Conservation (phyloP, 805 yeast species). For the Citeromyces nyonsensis region DNA sequence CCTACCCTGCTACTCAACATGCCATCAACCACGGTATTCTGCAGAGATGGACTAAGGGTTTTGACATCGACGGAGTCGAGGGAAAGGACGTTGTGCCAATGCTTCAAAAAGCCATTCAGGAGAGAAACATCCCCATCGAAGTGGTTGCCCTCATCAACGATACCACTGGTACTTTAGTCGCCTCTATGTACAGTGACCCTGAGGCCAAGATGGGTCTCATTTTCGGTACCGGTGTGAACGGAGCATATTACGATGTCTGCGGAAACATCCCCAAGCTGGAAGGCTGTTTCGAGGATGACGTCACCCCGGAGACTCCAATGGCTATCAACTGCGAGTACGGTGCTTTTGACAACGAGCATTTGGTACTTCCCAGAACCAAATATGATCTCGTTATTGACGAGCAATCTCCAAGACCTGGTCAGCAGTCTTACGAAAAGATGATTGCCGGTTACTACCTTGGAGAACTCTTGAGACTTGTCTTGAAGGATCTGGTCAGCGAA, state of each 20-base stretch:
- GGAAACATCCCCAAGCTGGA: constrained; percentile 67
- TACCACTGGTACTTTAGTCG: constrained; percentile 94
- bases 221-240: constrained; percentile 96
- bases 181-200: constrained; percentile 84
- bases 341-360: constrained; percentile 86
- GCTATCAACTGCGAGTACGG: constrained; percentile 98
- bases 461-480: constrained; percentile 69
- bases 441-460: constrained; percentile 94
- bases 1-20: constrained; percentile 76
- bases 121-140: constrained; percentile 55
- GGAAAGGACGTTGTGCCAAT: constrained; percentile 89
- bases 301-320: constrained; percentile 55
- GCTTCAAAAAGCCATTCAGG: constrained; percentile 63
- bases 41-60: constrained; percentile 97
- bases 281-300: constrained; percentile 52
- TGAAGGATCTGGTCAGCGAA: constrained; percentile 54
- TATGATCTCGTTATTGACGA: constrained; percentile 71
- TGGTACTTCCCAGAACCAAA: constrained; percentile 75
- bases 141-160: constrained; percentile 92
- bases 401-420: constrained; percentile 90
- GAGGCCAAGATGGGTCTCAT: constrained; percentile 88
- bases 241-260: constrained; percentile 80
- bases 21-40: constrained; percentile 76
- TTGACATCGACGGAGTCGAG: constrained; percentile 85
- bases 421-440: constrained; percentile 94